Evolutionary conservation across 352 stramenopile species (phyloP).

Genomic region (Thalassiosira exigua): DNA sequence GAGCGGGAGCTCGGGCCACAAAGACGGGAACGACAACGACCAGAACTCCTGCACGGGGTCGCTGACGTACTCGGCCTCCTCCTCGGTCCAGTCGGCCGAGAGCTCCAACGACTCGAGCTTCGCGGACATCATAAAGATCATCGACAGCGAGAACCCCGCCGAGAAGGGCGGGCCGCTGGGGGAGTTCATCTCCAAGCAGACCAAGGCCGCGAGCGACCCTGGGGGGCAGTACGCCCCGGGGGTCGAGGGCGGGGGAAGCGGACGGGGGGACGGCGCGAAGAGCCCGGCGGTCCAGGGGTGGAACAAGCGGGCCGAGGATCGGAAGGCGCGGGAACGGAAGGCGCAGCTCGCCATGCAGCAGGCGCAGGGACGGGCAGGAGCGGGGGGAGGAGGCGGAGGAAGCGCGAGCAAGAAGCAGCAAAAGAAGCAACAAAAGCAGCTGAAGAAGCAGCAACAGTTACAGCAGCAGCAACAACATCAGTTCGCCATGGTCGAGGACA

Average conservation of each 20-base stretch:
- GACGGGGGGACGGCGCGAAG: not conserved
- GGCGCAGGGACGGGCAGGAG: too few species aligned
- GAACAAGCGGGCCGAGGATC: slow-evolving; percentile 42
- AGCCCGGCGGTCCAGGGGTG: slow-evolving; percentile 32
- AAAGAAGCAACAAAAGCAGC: slow-evolving; percentile 14
- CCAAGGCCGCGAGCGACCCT: slow-evolving; percentile 9
- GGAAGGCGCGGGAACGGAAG: too few species aligned
- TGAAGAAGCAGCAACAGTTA: slow-evolving; percentile 10
- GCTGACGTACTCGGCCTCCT: slow-evolving; percentile 47
- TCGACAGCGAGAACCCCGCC: slow-evolving; percentile 34
- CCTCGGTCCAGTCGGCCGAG: slow-evolving; percentile 31
- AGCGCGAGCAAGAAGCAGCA: too few species aligned
- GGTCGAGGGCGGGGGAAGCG: not conserved
- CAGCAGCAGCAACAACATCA: slow-evolving; percentile 11
- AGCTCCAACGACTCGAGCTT: slow-evolving; percentile 45
- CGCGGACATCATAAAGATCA: slow-evolving; percentile 53
- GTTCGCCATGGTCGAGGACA: too few species aligned
- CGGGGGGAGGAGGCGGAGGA: slow-evolving; percentile 10
- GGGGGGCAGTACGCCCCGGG: not conserved
- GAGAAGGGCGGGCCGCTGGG: slow-evolving; percentile 31
- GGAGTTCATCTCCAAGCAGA: slow-evolving; percentile 23
- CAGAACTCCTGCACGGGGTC: slow-evolving; percentile 46
- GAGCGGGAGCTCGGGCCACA: too few species aligned
- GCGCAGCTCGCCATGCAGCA: too few species aligned
- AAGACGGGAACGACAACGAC: slow-evolving; percentile 23